These are phyloP conservation scores for Termitomyces sp. DNA, from an alignment of 768 basidiomycete species.

Conservation along the genomic window DNA sequence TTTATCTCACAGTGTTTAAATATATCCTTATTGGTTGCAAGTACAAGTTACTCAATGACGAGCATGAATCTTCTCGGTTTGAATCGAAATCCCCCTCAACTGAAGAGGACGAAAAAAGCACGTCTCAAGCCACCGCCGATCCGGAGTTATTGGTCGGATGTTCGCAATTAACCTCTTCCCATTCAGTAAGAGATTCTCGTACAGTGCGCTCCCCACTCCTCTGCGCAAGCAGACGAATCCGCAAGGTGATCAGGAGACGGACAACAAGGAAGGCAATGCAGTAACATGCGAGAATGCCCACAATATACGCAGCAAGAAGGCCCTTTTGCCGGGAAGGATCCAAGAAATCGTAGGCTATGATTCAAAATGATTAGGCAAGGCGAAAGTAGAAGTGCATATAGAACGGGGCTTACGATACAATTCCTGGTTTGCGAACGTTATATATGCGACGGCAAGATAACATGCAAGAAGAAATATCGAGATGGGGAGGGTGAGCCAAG, in stretches of 20 bases:
- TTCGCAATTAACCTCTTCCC: constrained; percentile 22
- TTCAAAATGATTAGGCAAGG: not conserved
- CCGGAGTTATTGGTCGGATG: too few relatives aligned
- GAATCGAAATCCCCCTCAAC: not conserved
- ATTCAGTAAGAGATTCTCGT: constrained; percentile 32
- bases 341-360: constrained; percentile 59
- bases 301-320: constrained; percentile 53
- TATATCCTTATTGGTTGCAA: not conserved
- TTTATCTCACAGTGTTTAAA: not conserved
- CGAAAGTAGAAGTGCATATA: not conserved
- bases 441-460: constrained; percentile 66
- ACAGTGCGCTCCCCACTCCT: constrained; percentile 3
- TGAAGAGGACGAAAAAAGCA: not conserved
- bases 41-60: not conserved
- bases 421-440: constrained; percentile 53
- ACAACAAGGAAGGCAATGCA: constrained; percentile 46
- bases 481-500: constrained; percentile 45
- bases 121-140: not conserved
- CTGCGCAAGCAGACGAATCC: constrained; percentile 23
- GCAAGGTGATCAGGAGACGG: constrained; percentile 32
- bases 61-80: not conserved
- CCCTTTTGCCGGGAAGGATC: constrained; percentile 39
- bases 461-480: constrained; percentile 42
- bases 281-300: constrained; percentile 51
- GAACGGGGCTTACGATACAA: constrained; percentile 50